phyloP scores from a whole-genome alignment of 2,329 filamentous ascomycete genomes.

The Myotisia sp. region DNA sequence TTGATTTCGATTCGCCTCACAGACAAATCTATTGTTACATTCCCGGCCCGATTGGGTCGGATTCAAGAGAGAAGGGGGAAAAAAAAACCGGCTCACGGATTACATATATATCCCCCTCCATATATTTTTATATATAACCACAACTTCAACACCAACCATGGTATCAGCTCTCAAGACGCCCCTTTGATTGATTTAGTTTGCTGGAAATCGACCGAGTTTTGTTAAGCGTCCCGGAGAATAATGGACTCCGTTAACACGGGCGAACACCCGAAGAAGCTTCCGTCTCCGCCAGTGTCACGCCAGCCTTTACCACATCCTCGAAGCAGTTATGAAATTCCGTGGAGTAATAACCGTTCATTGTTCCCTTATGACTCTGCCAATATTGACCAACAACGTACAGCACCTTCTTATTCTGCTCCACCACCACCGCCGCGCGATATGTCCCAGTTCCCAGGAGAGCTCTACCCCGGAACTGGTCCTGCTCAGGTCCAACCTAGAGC shows the following conservation, averaged over 20 bases:
- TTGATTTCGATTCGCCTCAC: too few relatives aligned
- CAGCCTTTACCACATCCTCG: conserved; percentile 9
- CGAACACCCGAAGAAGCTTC: conserved; percentile 3
- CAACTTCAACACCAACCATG: too few relatives aligned
- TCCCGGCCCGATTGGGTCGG: too few relatives aligned
- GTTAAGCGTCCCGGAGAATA: too few relatives aligned
- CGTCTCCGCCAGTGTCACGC: conserved; percentile 5
- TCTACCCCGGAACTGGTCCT: conserved; percentile 21
- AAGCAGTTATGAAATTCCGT: conserved; percentile 6
- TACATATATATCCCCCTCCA: too few relatives aligned
- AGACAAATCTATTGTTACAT: too few relatives aligned
- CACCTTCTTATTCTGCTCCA: conserved; percentile 17
- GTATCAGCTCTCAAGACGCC: too few relatives aligned
- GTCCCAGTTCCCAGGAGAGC: conserved; percentile 8
- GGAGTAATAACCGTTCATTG: conserved; percentile 8
- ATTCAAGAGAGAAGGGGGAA: too few relatives aligned
- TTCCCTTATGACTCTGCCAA: conserved; percentile 6
- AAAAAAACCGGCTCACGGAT: too few relatives aligned
- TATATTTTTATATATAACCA: too few relatives aligned
- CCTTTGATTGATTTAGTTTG: too few relatives aligned
- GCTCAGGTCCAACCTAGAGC: conserved; percentile 18
- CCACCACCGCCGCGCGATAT: conserved; percentile 16
- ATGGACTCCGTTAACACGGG: conserved; percentile 3
- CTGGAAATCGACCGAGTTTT: too few relatives aligned
- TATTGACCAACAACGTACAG: conserved; percentile 8